These are phyloP conservation scores for Tylopilus subfusipes DNA, from an alignment of 768 basidiomycete genomes.

Conservation along the genomic window DNA sequence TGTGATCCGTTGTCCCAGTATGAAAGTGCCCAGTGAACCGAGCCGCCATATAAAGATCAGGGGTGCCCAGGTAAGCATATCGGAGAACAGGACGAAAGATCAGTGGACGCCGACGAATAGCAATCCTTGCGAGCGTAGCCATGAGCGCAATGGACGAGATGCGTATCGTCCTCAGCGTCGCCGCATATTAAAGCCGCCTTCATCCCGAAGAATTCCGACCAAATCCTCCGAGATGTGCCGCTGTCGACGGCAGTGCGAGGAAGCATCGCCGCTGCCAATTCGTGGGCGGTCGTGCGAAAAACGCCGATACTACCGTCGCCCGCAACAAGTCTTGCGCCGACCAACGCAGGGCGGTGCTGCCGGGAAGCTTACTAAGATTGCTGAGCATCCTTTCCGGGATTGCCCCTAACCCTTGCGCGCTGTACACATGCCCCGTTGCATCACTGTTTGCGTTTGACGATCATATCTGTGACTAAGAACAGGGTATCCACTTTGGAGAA, in stretches of 20 bases:
- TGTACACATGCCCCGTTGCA: constrained; percentile 1
- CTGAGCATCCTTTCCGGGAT: not conserved
- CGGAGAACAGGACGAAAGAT: constrained; percentile 13
- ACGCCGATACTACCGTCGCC: not conserved
- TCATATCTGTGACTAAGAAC: constrained; percentile 9
- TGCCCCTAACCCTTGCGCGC: constrained; percentile 12
- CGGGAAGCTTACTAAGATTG: not conserved
- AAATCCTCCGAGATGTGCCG: constrained; percentile 20
- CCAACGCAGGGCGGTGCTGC: not conserved
- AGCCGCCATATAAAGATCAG: not conserved
- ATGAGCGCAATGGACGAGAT: constrained; percentile 3
- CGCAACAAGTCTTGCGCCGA: not conserved
- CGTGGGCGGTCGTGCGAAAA: not conserved
- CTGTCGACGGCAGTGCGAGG: not conserved
- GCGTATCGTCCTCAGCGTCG: not conserved
- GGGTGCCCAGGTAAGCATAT: constrained; percentile 1
- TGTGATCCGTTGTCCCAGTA: constrained; percentile 17
- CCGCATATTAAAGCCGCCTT: constrained; percentile 20
- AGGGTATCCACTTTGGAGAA: not conserved
- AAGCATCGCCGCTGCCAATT: not conserved
- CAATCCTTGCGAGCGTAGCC: constrained; percentile 14
- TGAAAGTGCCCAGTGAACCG: constrained; percentile 20
- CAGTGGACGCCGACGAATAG: constrained; percentile 7
- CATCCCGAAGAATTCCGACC: constrained; percentile 27
- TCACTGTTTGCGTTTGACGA: constrained; percentile 11